These are phyloP conservation scores for Xylariaceae sp. DNA, from an alignment of 2,329 filamentous ascomycete species.

Conservation along the genomic window DNA sequence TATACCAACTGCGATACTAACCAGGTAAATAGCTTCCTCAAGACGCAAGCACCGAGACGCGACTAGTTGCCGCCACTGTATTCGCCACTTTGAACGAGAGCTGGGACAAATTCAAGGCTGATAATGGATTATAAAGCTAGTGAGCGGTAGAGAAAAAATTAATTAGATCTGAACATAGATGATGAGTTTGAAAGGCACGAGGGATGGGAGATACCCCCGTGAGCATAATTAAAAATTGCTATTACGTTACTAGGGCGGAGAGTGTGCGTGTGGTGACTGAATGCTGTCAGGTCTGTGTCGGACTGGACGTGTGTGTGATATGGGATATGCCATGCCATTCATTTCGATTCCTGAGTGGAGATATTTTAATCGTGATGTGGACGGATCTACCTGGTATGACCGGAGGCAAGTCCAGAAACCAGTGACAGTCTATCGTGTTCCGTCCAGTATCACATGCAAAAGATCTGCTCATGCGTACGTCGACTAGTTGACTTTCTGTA, in stretches of 20 bases:
- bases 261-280: too few relatives aligned
- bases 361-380: too few relatives aligned
- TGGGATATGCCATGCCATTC: too few relatives aligned
- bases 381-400: too few relatives aligned
- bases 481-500: too few relatives aligned
- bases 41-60: conserved; percentile 59
- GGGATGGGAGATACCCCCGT: background rate
- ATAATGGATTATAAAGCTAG: conserved; percentile 54
- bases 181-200: background rate
- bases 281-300: too few relatives aligned
- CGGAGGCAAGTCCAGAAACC: too few relatives aligned
- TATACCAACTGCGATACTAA: conserved; percentile 9
- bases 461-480: too few relatives aligned
- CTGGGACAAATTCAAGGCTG: conserved; percentile 67
- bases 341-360: too few relatives aligned
- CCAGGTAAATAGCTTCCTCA: conserved; percentile 50
- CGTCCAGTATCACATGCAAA: too few relatives aligned
- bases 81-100: conserved; percentile 67
- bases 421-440: too few relatives aligned
- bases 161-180: background rate
- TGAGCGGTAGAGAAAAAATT: background rate
- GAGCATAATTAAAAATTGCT: background rate
- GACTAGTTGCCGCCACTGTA: conserved; percentile 59
- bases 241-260: background rate
- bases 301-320: too few relatives aligned